Evolutionary conservation across 2,329 filamentous ascomycete species (phyloP).

Genomic region (Zasmidium angulare): DNA sequence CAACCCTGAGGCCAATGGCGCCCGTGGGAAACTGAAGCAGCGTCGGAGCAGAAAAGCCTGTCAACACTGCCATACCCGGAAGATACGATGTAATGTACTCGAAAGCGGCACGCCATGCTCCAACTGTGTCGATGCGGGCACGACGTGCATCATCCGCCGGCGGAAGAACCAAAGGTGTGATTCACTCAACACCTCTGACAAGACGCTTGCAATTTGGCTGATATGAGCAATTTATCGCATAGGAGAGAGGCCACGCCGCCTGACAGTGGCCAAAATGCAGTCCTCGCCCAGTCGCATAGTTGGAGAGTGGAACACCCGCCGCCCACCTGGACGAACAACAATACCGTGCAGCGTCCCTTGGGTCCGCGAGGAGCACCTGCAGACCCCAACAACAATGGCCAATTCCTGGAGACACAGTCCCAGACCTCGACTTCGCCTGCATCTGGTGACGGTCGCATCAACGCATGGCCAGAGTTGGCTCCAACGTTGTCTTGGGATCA

Average conservation of each 20-base stretch:
- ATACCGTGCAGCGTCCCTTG: conserved; percentile 8
- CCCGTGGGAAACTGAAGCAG: conserved; percentile 23
- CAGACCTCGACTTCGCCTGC: conserved; percentile 21
- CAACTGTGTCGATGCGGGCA: conserved; percentile 23
- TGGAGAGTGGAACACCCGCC: conserved; percentile 19
- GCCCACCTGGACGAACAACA: conserved; percentile 13
- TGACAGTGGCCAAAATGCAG: conserved; percentile 16
- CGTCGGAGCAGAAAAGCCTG: conserved; percentile 22
- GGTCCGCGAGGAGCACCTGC: conserved; percentile 8
- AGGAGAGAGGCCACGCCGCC: conserved; percentile 24
- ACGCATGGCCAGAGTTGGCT: conserved; percentile 17
- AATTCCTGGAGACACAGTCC: conserved; percentile 12
- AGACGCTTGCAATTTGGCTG: conserved; percentile 2
- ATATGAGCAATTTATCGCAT: neutral
- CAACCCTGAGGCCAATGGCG: conserved; percentile 5
- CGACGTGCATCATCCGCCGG: conserved; percentile 19
- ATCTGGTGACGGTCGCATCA: conserved; percentile 14
- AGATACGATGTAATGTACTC: conserved; percentile 23
- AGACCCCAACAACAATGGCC: conserved; percentile 12
- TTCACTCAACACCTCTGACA: neutral
- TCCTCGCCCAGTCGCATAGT: conserved; percentile 23
- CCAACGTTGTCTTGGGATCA: conserved; percentile 20
- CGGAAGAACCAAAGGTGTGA: conserved; percentile 25
- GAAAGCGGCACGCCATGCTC: conserved; percentile 23
- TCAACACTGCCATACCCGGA: conserved; percentile 23